Evolutionary conservation across 768 basidiomycete species (phyloP).

Genomic region (Tulasnella sp.): DNA sequence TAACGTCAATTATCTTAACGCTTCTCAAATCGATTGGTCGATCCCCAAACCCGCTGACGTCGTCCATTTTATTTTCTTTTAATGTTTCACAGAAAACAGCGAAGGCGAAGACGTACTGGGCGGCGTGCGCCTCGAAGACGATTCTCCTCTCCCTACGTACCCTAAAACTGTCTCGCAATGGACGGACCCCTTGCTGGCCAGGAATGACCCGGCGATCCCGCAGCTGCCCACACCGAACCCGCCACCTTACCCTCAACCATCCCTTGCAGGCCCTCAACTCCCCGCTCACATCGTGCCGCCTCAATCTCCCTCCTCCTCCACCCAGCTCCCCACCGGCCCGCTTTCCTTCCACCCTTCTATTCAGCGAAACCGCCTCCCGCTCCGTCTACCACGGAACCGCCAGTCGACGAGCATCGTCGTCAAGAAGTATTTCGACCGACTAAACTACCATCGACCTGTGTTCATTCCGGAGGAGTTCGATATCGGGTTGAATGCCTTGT

Average conservation of each 20-base stretch:
- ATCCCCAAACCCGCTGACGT: not conserved
- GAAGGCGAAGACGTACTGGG: conserved; percentile 28
- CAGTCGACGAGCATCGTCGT: conserved; percentile 59
- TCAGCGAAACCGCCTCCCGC: conserved; percentile 17
- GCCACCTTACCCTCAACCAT: conserved; percentile 16
- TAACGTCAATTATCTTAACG: not conserved
- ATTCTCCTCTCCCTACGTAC: conserved; percentile 17
- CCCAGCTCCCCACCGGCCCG: conserved; percentile 7
- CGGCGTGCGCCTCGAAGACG: conserved; percentile 25
- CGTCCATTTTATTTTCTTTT: not conserved
- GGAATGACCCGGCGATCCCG: conserved; percentile 12
- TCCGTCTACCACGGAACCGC: conserved; percentile 78
- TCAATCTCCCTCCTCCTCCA: conserved; percentile 9
- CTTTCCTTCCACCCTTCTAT: not conserved
- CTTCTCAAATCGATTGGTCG: not conserved
- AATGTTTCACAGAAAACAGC: conserved; percentile 11
- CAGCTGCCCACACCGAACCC: conserved; percentile 27
- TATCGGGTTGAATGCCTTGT: conserved; percentile 59
- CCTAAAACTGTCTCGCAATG: conserved; percentile 25
- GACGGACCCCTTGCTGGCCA: conserved; percentile 3
- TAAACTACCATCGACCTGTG: conserved; percentile 77
- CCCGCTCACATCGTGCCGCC: conserved; percentile 11
- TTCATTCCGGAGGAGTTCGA: conserved; percentile 68
- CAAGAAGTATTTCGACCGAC: conserved; percentile 68
- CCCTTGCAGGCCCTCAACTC: not conserved